Conservation (phyloP, 306 rosid species). For the Delonix regia region DNA sequence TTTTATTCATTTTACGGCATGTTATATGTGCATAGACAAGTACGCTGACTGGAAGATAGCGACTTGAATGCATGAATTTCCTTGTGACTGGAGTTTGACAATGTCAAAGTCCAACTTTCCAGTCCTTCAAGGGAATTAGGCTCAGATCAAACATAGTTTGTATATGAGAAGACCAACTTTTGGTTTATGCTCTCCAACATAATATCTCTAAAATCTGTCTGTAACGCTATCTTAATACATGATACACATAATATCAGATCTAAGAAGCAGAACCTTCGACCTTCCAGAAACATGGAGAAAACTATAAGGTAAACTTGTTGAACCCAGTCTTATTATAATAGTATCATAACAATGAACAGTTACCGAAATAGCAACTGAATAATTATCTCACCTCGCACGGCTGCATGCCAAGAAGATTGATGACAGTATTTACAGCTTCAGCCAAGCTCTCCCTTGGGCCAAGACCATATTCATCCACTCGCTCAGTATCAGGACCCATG, state of each 20-base stretch:
- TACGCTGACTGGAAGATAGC: too few species aligned
- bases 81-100: neutral
- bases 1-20: too few species aligned
- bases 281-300: neutral
- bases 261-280: neutral
- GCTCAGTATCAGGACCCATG: slow-evolving; percentile 75
- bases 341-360: slow-evolving; percentile 17
- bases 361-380: slow-evolving; percentile 13
- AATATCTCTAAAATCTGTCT: neutral
- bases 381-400: slow-evolving; percentile 84
- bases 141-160: neutral
- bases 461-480: slow-evolving; percentile 93
- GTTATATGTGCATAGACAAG: too few species aligned
- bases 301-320: neutral
- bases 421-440: slow-evolving; percentile 86
- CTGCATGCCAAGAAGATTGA: slow-evolving; percentile 93
- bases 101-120: neutral
- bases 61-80: too few species aligned
- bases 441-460: slow-evolving; percentile 89
- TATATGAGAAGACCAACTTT: slow-evolving; percentile 18
- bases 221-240: neutral
- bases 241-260: slow-evolving; percentile 4
- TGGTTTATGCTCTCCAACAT: slow-evolving; percentile 22
- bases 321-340: slow-evolving; percentile 9
- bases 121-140: neutral